phyloP scores from a whole-genome alignment of 2,329 filamentous ascomycete species.

The Xylariaceae sp. region DNA sequence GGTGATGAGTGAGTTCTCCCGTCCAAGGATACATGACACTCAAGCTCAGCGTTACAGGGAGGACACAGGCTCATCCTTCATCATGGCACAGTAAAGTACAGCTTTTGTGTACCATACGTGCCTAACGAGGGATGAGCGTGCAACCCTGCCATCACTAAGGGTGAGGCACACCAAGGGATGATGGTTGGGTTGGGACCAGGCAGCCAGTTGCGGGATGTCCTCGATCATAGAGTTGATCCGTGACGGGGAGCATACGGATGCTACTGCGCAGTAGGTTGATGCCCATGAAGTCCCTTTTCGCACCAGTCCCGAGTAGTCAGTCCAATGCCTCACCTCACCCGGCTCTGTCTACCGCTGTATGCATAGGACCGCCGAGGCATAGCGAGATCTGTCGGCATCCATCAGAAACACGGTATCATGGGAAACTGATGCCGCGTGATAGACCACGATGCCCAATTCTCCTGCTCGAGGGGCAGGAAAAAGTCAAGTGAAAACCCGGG shows the following conservation, averaged over 20 bases:
- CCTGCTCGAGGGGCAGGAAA: background rate
- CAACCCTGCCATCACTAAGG: background rate
- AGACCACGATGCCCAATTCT: background rate
- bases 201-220: background rate
- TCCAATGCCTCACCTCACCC: background rate
- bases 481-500: background rate
- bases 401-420: background rate
- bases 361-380: background rate
- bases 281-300: background rate
- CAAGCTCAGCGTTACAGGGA: background rate
- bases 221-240: background rate
- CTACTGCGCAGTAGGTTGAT: background rate
- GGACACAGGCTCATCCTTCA: background rate
- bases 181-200: background rate
- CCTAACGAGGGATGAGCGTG: background rate
- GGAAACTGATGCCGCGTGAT: background rate
- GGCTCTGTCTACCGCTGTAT: background rate
- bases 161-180: conserved; percentile 4
- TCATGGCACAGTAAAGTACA: background rate
- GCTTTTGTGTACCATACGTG: background rate
- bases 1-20: background rate
- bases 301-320: background rate
- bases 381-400: background rate
- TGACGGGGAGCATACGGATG: background rate
- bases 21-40: conserved; percentile 3